Conservation (phyloP, 2,329 filamentous ascomycete species). For the Scedosporium boydii region DNA sequence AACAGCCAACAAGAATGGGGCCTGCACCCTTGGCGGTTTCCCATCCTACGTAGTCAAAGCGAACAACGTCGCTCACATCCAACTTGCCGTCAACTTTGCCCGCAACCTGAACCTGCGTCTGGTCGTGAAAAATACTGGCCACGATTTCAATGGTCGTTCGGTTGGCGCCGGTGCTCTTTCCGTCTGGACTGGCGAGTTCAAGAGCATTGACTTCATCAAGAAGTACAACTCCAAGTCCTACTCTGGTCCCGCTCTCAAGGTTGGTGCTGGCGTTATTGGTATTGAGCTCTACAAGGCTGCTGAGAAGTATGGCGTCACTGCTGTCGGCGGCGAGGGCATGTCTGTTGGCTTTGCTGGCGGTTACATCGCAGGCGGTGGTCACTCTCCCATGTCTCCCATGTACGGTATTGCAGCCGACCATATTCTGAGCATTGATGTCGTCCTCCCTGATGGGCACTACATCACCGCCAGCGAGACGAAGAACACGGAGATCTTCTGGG, state of each 20-base stretch:
- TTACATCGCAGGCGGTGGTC: conserved; percentile 51
- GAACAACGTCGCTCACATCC: conserved; percentile 18
- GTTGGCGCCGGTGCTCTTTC: conserved; percentile 24
- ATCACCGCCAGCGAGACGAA: conserved; percentile 28
- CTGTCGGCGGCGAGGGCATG: conserved; percentile 43
- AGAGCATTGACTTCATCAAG: conserved; percentile 17
- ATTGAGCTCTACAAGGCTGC: conserved; percentile 42
- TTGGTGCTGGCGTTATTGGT: conserved; percentile 44
- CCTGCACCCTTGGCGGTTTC: conserved; percentile 33
- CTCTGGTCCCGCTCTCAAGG: conserved; percentile 39
- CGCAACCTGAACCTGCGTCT: conserved; percentile 25
- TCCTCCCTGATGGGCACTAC: conserved; percentile 34
- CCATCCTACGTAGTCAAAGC: conserved; percentile 28
- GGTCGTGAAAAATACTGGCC: conserved; percentile 23
- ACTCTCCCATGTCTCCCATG: conserved; percentile 39
- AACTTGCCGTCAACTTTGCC: conserved; percentile 25
- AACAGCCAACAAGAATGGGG: conserved; percentile 23
- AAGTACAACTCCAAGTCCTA: conserved; percentile 19
- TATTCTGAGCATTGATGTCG: conserved; percentile 35
- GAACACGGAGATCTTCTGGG: conserved; percentile 40
- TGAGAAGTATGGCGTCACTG: conserved; percentile 31
- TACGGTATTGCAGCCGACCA: conserved; percentile 46
- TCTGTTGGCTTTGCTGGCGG: conserved; percentile 52
- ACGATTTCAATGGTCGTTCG: conserved; percentile 24
- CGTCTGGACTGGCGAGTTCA: conserved; percentile 30